A percentile compares a stretch with the other conserved stretches of the same genome.
Conservation (phyloP, 1,284 basidiomycete species). For the Kalmanozyma brasiliensis region DNA sequence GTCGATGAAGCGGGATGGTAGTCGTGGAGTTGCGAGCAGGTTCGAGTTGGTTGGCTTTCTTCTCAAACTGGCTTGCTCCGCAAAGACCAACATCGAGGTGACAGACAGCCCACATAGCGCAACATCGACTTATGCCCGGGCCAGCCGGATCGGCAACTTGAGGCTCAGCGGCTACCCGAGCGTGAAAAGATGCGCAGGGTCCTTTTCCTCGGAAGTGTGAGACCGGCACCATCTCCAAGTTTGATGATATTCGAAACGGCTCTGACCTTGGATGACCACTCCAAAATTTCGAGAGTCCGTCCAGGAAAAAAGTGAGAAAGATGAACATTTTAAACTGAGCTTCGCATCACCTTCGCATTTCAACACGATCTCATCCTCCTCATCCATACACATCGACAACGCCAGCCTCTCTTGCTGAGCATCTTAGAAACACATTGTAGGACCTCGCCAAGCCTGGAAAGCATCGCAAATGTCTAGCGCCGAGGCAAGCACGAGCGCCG, state of each 20-base stretch:
- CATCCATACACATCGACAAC: no score
- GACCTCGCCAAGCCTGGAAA: no score
- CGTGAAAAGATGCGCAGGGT: constrained; percentile 34
- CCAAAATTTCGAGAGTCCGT: constrained; percentile 18
- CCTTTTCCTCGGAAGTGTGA: no score
- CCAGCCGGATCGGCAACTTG: constrained; percentile 30
- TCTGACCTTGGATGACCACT: constrained; percentile 32
- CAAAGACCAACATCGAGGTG: no score
- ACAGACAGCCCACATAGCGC: no score
- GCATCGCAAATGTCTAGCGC: constrained; percentile 38
- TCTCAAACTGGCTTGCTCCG: background rate
- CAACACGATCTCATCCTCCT: background rate
- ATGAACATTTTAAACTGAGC: constrained; percentile 1
- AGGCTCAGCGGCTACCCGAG: constrained; percentile 12
- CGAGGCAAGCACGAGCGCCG: constrained; percentile 32
- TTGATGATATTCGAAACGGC: background rate
- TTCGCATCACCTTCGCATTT: no score
- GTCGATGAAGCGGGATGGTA: background rate
- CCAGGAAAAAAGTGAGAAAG: no score
- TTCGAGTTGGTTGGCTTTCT: constrained; percentile 1
- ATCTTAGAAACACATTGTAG: no score
- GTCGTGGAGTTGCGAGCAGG: background rate
- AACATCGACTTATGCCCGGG: constrained; percentile 16
- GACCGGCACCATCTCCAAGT: no score
- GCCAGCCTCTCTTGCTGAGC: no score